Base-by-base conservation (phyloP, 2,329 filamentous ascomycete species). In the Ophiocordyceps camponoti-floridani region DNA sequence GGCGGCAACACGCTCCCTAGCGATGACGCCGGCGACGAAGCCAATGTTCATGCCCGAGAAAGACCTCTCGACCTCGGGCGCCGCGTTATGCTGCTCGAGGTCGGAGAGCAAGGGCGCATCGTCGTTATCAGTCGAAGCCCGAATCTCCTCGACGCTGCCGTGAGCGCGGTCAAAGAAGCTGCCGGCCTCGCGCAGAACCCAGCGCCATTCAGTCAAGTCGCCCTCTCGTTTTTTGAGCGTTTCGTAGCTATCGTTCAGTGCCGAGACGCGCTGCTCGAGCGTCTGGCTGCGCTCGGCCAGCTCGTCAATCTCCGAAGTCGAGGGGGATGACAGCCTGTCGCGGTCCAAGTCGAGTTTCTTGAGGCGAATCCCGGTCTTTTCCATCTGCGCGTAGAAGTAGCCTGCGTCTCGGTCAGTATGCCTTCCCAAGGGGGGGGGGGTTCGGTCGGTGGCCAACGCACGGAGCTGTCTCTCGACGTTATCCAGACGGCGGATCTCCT, bases 11-110 rank as follows among this genome's bases (percentile, higher is more conserved):
- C 89, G 80, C 58, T 96, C 89, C 45, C 91, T 79, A 35, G 84
- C 77, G 54, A 98, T 96, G 54, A 96, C 91, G 64, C 91, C 91
- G 45, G 91, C 84, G 44, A 98, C 89, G 56, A 98, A 98, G 10
- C 91, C 91, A 59, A 98, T 98, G 66, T 96, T 95, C 84, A 96
- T 94, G 49, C 87, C 86, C 6, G 86, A 91, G 63, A 98, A 95
- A 40, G 85, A 91, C 51, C 83, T 78, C 58, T 91, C 85, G 35
- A 72, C 81, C 48, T 85, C 83, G 43, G 76, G 67, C 45, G 72
- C 72, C 45, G 69, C 62, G 48, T 70, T 72, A 58, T 88, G 79
- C 59, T 94, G 84, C 63, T 98, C 91, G 44, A 96, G 76, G 58
- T 98, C 91, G 52, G 84, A 83, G 46, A 98, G 78, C 41, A 98